Evolutionary conservation across 129 eudicot genomes (phyloP).

Genomic region (Tagetes patula): DNA sequence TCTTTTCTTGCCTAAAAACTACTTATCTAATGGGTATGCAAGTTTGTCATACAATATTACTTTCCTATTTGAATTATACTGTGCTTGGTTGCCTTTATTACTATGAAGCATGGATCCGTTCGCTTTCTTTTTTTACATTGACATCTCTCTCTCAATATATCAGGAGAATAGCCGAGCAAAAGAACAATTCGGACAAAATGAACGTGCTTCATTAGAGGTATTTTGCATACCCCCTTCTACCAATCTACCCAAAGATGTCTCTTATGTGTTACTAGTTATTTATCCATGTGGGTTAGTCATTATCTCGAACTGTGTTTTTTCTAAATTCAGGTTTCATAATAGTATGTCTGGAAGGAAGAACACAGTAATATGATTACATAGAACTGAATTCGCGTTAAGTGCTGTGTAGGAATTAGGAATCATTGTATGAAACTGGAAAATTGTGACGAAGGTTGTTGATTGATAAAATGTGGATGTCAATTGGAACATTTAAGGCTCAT

Average conservation of each 20-base stretch:
- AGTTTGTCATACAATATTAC: background rate
- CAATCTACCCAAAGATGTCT: background rate
- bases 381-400: background rate
- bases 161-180: conserved; percentile 51
- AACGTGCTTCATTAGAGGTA: conserved; percentile 51
- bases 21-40: conserved; percentile 1
- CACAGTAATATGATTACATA: background rate
- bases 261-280: background rate
- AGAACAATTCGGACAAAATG: conserved; percentile 49
- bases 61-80: background rate
- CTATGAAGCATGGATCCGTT: background rate
- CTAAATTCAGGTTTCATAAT: background rate
- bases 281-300: conserved; percentile 12
- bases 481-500: conserved; percentile 4
- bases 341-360: background rate
- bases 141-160: conserved; percentile 11
- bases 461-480: conserved; percentile 9
- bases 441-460: background rate
- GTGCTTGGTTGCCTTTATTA: conserved; percentile 3
- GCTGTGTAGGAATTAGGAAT: background rate
- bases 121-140: background rate
- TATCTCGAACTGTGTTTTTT: background rate
- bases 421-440: background rate
- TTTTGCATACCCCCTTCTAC: background rate
- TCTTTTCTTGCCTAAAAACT: conserved; percentile 18